Percentiles rank a stretch among this genome's conserved stretches.
phyloP scores from a whole-genome alignment of 768 basidiomycete species.

The Lactarius deliciosus region DNA sequence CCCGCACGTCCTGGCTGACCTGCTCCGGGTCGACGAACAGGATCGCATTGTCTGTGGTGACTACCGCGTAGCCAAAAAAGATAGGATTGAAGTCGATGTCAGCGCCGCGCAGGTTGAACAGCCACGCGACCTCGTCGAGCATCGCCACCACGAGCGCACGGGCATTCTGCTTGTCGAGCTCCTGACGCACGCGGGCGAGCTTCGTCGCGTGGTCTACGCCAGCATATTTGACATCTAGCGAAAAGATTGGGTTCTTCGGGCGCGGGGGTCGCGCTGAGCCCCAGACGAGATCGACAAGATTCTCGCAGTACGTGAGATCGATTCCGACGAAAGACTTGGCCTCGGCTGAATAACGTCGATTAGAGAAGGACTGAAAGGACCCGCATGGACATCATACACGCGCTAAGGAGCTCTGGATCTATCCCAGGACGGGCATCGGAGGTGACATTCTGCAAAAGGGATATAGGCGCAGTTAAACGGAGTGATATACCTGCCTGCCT shows the following conservation, averaged over 20 bases:
- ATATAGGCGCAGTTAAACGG: background rate
- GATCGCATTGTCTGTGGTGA: conserved; percentile 54
- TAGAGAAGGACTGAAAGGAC: background rate
- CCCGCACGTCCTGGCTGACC: conserved; percentile 47
- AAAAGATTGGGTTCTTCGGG: conserved; percentile 65
- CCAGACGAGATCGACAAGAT: conserved; percentile 85
- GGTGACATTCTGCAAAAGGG: conserved; percentile 52
- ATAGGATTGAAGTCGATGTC: conserved; percentile 93
- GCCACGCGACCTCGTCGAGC: conserved; percentile 94
- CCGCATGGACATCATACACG: conserved; percentile 44
- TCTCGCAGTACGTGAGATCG: conserved; percentile 65
- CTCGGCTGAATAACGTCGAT: conserved; percentile 47
- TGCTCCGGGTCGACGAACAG: conserved; percentile 68
- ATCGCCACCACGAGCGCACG: conserved; percentile 79
- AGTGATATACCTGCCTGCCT: conserved; percentile 43
- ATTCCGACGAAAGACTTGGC: conserved; percentile 57
- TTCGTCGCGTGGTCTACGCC: conserved; percentile 70
- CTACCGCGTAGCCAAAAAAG: conserved; percentile 88
- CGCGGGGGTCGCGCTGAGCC: conserved; percentile 59
- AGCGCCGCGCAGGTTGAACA: conserved; percentile 88
- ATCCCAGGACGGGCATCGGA: conserved; percentile 70
- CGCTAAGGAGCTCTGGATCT: conserved; percentile 74
- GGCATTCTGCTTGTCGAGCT: conserved; percentile 59
- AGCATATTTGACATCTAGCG: conserved; percentile 72
- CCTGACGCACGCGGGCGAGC: conserved; percentile 61